Evolutionary conservation across 352 stramenopile species (phyloP).

Genomic region (Globisporangium irregulare): DNA sequence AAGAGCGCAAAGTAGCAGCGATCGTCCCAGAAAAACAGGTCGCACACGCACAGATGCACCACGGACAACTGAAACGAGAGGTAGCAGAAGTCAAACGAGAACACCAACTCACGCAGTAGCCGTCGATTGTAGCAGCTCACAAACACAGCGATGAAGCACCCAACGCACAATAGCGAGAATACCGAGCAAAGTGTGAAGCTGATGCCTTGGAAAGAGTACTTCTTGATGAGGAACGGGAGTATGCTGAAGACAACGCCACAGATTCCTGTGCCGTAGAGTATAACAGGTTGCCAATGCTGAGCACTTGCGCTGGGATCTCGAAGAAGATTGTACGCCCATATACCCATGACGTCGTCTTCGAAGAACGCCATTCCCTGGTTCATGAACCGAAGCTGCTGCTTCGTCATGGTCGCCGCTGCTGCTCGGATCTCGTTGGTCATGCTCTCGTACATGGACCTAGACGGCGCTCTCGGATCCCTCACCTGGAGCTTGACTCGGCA

Average conservation of each 20-base stretch:
- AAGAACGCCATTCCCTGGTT: neutral
- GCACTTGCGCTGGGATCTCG: neutral
- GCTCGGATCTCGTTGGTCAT: conserved; percentile 1
- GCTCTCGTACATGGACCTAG: neutral
- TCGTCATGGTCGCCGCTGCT: conserved; percentile 2
- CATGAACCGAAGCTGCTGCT: conserved; percentile 8
- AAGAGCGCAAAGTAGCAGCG: conserved; percentile 15
- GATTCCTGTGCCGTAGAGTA: neutral
- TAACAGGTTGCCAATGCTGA: neutral
- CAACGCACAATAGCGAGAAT: conserved; percentile 11
- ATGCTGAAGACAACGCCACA: conserved; percentile 2
- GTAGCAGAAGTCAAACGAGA: conserved; percentile 42
- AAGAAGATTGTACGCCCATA: neutral
- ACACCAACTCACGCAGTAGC: conserved; percentile 26
- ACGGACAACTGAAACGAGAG: conserved; percentile 34
- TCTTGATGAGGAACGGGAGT: neutral
- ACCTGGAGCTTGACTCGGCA: conserved; percentile 1
- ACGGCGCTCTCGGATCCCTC: neutral
- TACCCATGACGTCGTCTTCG: conserved; percentile 5
- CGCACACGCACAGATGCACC: conserved; percentile 25
- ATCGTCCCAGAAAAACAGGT: conserved; percentile 31
- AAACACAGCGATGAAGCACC: conserved; percentile 14
- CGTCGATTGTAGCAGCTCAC: conserved; percentile 21
- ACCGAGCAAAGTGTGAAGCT: neutral
- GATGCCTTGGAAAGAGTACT: conserved; percentile 1